These are phyloP conservation scores for Pestalotiopsis sp. DNA, from an alignment of 2,329 filamentous ascomycete genomes.

Conservation along the genomic window DNA sequence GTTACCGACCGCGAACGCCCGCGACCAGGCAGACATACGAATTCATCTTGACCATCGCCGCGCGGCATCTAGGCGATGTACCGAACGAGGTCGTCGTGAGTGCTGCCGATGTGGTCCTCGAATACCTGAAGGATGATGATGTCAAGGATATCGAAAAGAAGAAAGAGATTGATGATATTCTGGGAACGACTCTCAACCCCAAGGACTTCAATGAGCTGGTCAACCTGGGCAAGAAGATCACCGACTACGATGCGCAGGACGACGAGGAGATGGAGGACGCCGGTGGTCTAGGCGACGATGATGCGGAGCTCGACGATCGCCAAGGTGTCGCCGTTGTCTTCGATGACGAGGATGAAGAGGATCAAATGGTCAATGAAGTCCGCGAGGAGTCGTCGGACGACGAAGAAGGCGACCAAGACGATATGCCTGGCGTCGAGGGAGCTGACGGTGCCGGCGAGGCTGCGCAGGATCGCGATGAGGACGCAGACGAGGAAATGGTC, in stretches of 20 bases:
- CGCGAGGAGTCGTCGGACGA: conserved; percentile 85
- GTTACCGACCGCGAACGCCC: conserved; percentile 87
- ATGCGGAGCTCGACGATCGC: conserved; percentile 85
- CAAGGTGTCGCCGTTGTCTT: conserved; percentile 98
- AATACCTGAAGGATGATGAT: conserved; percentile 92
- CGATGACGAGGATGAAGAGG: conserved; percentile 85
- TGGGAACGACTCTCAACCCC: conserved; percentile 78
- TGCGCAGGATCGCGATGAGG: conserved; percentile 49
- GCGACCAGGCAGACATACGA: conserved; percentile 94
- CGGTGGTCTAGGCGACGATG: conserved; percentile 62
- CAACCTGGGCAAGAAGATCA: conserved; percentile 97
- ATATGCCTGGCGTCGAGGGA: conserved; percentile 56
- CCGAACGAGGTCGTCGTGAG: conserved; percentile 89
- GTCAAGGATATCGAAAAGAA: conserved; percentile 98
- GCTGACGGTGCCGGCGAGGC: conserved; percentile 53
- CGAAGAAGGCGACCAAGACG: conserved; percentile 65
- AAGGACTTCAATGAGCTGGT: conserved; percentile 97
- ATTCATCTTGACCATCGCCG: conserved; percentile 88
- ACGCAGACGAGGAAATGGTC: conserved; percentile 75
- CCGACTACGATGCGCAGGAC: conserved; percentile 95
- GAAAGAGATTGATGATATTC: conserved; percentile 91
- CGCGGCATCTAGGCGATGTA: conserved; percentile 87
- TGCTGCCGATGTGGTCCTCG: conserved; percentile 88
- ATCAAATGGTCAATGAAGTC: conserved; percentile 80
- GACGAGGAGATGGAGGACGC: conserved; percentile 84